Percentiles rank a stretch among this genome's conserved stretches.
These are phyloP conservation scores for Calonectria honghensis DNA, from an alignment of 2,329 filamentous ascomycete genomes.

Conservation along the genomic window DNA sequence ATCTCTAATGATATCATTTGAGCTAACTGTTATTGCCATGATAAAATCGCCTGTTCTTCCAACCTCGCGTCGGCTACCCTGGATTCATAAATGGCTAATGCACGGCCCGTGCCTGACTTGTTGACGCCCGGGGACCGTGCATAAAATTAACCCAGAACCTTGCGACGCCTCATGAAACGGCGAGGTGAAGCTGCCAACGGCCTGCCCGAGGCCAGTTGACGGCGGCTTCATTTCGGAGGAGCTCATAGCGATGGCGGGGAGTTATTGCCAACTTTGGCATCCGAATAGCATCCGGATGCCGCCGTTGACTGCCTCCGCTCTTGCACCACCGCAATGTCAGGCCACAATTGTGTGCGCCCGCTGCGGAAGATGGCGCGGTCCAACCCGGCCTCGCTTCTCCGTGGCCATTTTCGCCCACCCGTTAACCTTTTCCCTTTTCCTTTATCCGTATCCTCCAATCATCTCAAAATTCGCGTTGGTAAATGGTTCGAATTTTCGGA, in stretches of 20 bases:
- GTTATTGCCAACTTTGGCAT: neutral
- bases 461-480: neutral
- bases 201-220: neutral
- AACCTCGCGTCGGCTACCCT: neutral
- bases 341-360: neutral
- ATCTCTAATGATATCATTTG: neutral
- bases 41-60: neutral
- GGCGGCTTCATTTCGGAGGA: neutral
- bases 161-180: neutral
- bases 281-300: neutral
- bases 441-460: neutral
- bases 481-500: neutral
- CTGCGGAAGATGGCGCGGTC: neutral
- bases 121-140: neutral
- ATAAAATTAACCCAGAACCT: neutral
- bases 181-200: neutral
- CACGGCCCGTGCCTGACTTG: neutral
- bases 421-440: neutral
- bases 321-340: neutral
- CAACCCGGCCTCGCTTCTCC: neutral
- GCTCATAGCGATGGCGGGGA: neutral
- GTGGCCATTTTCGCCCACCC: neutral
- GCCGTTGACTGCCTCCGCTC: neutral
- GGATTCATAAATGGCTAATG: neutral
- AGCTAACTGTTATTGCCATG: neutral